phyloP scores from a whole-genome alignment of 2,329 filamentous ascomycete genomes.

The Apiospora aurea region DNA sequence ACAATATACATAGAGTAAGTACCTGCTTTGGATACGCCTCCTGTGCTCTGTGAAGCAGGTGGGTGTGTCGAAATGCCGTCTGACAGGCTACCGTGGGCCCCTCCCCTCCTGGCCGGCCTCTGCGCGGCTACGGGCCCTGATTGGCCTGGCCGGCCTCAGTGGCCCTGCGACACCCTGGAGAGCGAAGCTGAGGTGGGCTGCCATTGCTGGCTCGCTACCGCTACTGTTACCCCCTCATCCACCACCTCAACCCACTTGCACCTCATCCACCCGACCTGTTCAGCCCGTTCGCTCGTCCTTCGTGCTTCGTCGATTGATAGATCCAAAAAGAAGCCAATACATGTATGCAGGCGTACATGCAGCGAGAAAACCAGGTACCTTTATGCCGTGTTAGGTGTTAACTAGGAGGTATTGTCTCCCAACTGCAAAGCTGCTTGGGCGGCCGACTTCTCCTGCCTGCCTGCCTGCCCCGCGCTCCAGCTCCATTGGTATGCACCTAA shows the following conservation, averaged over 20 bases:
- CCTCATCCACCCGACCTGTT: conserved; percentile 8
- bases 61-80: conserved; percentile 20
- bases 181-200: conserved; percentile 9
- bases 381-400: neutral
- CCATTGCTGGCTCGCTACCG: conserved; percentile 19
- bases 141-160: neutral
- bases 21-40: conserved; percentile 5
- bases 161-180: neutral
- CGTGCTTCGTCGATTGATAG: no score
- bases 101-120: neutral
- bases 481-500: neutral
- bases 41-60: conserved; percentile 3
- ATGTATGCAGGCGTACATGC: neutral
- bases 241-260: conserved; percentile 19
- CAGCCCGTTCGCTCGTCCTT: neutral
- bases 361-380: neutral
- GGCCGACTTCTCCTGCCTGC: conserved; percentile 6
- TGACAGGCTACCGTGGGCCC: conserved; percentile 19
- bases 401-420: neutral
- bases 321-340: neutral
- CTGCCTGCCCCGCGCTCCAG: conserved; percentile 18
- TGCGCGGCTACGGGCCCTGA: neutral
- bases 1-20: neutral
- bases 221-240: conserved; percentile 20
- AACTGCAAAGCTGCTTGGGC: neutral